Conservation (phyloP, 2,329 filamentous ascomycete species). For the Aureobasidium sp. region DNA sequence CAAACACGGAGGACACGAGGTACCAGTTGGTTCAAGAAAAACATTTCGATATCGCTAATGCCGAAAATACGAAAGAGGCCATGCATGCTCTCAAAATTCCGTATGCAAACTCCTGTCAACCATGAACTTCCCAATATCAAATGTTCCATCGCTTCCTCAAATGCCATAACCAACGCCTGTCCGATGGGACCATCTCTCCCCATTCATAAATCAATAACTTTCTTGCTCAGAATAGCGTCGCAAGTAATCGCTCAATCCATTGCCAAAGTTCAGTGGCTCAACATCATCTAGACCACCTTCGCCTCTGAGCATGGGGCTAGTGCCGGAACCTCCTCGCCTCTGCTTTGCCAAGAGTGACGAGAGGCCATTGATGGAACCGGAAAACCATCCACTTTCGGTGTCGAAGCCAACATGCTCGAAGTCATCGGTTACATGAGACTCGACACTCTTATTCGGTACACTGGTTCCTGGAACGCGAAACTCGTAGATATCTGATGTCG, state of each 20-base stretch:
- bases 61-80: background rate
- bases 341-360: conserved; percentile 13
- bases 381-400: conserved; percentile 24
- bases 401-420: conserved; percentile 17
- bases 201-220: conserved; percentile 2
- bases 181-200: background rate
- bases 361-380: conserved; percentile 25
- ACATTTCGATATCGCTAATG: background rate
- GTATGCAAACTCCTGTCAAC: background rate
- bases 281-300: conserved; percentile 5
- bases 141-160: background rate
- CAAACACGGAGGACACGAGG: background rate
- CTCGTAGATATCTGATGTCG: conserved; percentile 22
- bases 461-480: conserved; percentile 17
- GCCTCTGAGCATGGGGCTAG: conserved; percentile 3
- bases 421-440: conserved; percentile 5
- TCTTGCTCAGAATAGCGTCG: conserved; percentile 6
- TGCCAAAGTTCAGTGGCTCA: background rate
- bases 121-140: background rate
- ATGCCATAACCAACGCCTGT: background rate
- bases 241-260: conserved; percentile 9
- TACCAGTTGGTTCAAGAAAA: background rate
- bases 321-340: conserved; percentile 7
- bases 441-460: conserved; percentile 15
- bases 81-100: background rate